phyloP scores from a whole-genome alignment of 805 yeast genomes.

The Blastobotrys peoriensis region DNA sequence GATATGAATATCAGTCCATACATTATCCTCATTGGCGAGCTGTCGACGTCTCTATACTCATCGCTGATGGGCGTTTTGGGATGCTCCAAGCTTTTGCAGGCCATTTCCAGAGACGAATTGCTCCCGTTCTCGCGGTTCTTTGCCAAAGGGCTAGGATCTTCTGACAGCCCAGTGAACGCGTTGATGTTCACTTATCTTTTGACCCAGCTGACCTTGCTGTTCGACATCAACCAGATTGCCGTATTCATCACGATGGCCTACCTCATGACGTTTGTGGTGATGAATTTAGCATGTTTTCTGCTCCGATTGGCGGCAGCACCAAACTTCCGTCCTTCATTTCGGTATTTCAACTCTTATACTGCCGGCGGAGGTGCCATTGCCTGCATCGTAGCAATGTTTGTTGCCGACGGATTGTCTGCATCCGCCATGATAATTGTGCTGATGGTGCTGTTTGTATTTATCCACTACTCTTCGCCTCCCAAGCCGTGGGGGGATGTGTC shows the following conservation, averaged over 20 bases:
- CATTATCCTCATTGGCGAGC: constrained; percentile 78
- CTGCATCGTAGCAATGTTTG: constrained; percentile 81
- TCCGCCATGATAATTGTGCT: constrained; percentile 63
- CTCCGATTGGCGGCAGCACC: constrained; percentile 90
- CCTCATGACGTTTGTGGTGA: constrained; percentile 90
- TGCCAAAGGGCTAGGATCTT: constrained; percentile 41
- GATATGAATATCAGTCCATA: constrained; percentile 64
- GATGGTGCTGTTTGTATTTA: constrained; percentile 60
- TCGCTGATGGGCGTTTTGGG: constrained; percentile 95
- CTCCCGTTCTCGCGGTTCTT: constrained; percentile 72
- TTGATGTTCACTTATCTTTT: constrained; percentile 72
- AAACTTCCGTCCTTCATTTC: constrained; percentile 95
- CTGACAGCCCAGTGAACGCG: constrained; percentile 56
- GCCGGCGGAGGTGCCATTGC: constrained; percentile 69
- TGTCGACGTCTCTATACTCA: constrained; percentile 85
- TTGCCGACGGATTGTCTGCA: constrained; percentile 90
- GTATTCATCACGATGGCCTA: constrained; percentile 96
- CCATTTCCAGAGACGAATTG: constrained; percentile 82
- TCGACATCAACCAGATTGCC: constrained; percentile 91
- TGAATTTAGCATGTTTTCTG: constrained; percentile 88
- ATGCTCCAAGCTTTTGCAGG: constrained; percentile 85
- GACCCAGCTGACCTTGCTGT: constrained; percentile 78
- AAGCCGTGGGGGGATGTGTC: constrained; percentile 98
- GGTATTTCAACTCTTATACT: constrained; percentile 73
- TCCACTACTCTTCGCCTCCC: constrained; percentile 90